These are phyloP conservation scores for Salix koriyanagi DNA, from an alignment of 345 rosid genomes.

Conservation along the genomic window DNA sequence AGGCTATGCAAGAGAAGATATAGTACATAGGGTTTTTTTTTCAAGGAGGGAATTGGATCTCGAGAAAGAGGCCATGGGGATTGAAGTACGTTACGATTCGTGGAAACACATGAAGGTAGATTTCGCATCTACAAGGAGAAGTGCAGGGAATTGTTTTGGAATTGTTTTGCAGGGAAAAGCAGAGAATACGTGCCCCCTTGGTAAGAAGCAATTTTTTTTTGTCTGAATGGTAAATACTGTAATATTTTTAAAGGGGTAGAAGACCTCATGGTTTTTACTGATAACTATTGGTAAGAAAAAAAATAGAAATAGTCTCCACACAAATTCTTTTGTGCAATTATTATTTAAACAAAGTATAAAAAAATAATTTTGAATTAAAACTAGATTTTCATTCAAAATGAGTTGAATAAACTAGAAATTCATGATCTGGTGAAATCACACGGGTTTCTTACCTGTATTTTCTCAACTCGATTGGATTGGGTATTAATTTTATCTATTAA, in stretches of 20 bases:
- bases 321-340: no score
- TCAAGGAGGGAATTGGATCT: slow-evolving; percentile 36
- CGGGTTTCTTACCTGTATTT: no score
- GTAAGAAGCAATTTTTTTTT: background rate
- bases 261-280: background rate
- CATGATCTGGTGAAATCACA: no score
- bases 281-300: background rate
- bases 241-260: background rate
- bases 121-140: slow-evolving; percentile 31
- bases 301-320: no score
- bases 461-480: no score
- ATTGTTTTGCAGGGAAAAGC: slow-evolving; percentile 9
- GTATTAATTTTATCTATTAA: no score
- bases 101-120: slow-evolving; percentile 18
- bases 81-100: slow-evolving; percentile 57
- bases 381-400: no score
- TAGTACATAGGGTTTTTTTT: slow-evolving; percentile 1
- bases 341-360: no score
- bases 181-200: slow-evolving; percentile 19
- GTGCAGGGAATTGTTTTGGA: slow-evolving; percentile 11
- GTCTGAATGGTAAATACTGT: background rate
- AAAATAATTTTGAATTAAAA: no score
- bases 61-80: slow-evolving; percentile 16
- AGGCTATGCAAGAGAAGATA: slow-evolving; percentile 17
- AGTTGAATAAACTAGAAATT: no score